Evolutionary conservation across 2,329 filamentous ascomycete species (phyloP).

Genomic region (Penicillium janthinellum): DNA sequence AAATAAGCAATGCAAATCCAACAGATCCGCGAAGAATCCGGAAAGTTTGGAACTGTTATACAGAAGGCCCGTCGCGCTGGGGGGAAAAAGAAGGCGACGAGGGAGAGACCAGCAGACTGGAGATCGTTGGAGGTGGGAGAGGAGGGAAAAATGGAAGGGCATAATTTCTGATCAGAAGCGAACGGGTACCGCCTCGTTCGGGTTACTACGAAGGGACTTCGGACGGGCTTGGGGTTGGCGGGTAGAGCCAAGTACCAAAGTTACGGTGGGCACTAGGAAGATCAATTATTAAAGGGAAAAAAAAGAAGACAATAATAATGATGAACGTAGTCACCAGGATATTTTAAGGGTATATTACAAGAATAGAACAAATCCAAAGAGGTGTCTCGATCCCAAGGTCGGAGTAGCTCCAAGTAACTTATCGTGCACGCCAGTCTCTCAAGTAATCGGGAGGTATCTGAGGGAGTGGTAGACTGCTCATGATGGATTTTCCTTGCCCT

Average conservation of each 20-base stretch:
- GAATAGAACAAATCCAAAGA: not conserved
- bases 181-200: constrained; percentile 6
- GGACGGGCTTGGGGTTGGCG: not conserved
- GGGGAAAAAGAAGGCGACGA: constrained; percentile 1
- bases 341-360: not conserved
- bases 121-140: constrained; percentile 4
- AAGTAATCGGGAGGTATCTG: not conserved
- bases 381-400: not conserved
- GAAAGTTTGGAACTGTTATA: not conserved
- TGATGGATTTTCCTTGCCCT: not conserved
- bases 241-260: constrained; percentile 25
- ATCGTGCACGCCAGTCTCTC: not conserved
- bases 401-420: not conserved
- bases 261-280: constrained; percentile 4
- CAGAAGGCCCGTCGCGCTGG: not conserved
- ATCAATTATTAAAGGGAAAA: not conserved
- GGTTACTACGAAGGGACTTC: not conserved
- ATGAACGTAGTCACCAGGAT: not conserved
- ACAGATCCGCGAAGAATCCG: constrained; percentile 12
- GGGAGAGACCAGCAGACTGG: not conserved
- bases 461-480: not conserved
- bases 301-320: constrained; percentile 19
- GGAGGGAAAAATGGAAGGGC: constrained; percentile 14
- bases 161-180: constrained; percentile 6
- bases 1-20: constrained; percentile 19